Conservation (phyloP, 495 filamentous ascomycete genomes). For the Jackrogersella minutella region DNA sequence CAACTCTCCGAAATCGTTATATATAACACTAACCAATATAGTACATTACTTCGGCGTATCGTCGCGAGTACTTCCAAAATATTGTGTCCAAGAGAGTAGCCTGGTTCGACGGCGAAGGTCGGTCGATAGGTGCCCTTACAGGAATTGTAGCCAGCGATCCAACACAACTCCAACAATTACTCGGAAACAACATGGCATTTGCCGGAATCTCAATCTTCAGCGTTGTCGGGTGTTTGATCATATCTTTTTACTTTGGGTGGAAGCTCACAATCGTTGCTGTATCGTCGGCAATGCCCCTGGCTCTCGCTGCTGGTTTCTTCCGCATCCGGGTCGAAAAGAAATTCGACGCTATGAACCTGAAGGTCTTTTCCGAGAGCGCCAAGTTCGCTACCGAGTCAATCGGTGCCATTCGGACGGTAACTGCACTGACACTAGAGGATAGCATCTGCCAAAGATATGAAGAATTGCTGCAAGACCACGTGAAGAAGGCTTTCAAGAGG, state of each 20-base stretch:
- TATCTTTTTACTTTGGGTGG: constrained; percentile 66
- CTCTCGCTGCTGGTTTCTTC: constrained; percentile 59
- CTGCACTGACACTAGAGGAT: constrained; percentile 62
- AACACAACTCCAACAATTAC: constrained; percentile 67
- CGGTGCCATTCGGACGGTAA: constrained; percentile 64
- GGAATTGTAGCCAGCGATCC: constrained; percentile 65
- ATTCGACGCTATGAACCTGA: constrained; percentile 60
- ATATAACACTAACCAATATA: constrained; percentile 31
- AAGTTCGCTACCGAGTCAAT: constrained; percentile 66
- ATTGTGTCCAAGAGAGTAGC: constrained; percentile 63
- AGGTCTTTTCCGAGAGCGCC: constrained; percentile 63
- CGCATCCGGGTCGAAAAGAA: constrained; percentile 61
- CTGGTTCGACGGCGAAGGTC: constrained; percentile 64
- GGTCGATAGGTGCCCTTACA: constrained; percentile 59
- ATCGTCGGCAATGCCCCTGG: constrained; percentile 59
- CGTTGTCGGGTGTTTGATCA: constrained; percentile 55
- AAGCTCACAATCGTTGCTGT: constrained; percentile 62
- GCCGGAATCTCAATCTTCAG: constrained; percentile 59
- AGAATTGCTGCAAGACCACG: constrained; percentile 59
- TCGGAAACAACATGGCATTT: constrained; percentile 64
- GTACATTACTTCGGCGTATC: constrained; percentile 61
- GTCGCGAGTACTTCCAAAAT: constrained; percentile 67
- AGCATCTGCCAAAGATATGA: constrained; percentile 59
- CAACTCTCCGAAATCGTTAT: neutral
- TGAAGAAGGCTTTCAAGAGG: constrained; percentile 59